These are phyloP conservation scores for Bondarzewia mesenterica DNA, from an alignment of 1,284 basidiomycete species.

Conservation along the genomic window DNA sequence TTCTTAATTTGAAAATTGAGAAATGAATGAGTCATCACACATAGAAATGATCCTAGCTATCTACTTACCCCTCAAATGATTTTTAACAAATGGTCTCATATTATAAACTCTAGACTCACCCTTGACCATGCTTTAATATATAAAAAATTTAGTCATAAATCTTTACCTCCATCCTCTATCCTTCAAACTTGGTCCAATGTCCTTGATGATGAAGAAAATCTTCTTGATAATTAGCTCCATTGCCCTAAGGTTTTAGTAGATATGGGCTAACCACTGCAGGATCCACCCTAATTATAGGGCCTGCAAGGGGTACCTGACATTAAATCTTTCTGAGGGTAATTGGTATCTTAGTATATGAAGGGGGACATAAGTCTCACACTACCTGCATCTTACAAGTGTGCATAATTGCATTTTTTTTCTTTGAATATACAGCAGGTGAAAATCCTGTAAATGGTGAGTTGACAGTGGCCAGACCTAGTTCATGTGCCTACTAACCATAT, in stretches of 20 bases:
- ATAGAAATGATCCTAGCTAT: not conserved
- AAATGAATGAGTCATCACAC: not conserved
- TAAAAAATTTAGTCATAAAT: not conserved
- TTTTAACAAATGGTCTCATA: not conserved
- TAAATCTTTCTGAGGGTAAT: too few relatives aligned
- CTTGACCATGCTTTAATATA: not conserved
- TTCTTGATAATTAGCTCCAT: not conserved
- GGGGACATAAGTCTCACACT: too few relatives aligned
- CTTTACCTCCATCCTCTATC: not conserved
- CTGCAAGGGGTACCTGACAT: too few relatives aligned
- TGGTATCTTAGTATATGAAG: too few relatives aligned
- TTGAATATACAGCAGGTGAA: too few relatives aligned
- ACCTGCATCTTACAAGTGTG: too few relatives aligned
- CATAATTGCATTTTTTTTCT: too few relatives aligned
- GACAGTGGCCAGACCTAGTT: too few relatives aligned
- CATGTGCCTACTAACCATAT: too few relatives aligned
- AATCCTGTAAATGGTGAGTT: too few relatives aligned
- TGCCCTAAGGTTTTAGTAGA: not conserved
- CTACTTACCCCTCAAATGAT: not conserved
- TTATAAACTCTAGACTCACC: not conserved
- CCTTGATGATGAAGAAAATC: not conserved
- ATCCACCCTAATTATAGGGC: too few relatives aligned
- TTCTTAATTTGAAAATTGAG: conserved; percentile 3
- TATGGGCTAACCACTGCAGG: not conserved
- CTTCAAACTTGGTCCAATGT: not conserved